Base-by-base conservation (phyloP, 805 yeast genomes). In the Saccharomycopsis javanensis region DNA sequence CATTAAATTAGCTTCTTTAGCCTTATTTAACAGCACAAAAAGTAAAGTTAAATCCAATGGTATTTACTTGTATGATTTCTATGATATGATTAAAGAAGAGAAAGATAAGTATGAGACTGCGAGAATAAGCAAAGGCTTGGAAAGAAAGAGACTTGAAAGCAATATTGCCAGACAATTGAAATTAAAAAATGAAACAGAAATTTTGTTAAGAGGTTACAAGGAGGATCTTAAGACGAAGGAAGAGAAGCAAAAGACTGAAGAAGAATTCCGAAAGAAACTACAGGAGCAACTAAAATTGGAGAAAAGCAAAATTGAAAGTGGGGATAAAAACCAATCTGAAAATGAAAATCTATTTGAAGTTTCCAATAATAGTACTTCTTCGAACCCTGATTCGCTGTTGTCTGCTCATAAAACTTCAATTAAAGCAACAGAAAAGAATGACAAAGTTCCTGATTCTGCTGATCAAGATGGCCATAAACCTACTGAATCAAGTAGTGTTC, bases 1-100 rank as follows among this genome's bases (percentile, higher is more conserved):
- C 69, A 76, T 91, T 64, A 86, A 81, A 64, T 72, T 91, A 35
- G 84, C 96, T 1, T 82, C 89, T 0, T 81, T 76, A 67, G 91
- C 94, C 1, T 73, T 86, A 55, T 71, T 79, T 54, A 91, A 89
- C 0, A 83, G 83, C 60, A 69, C 86, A 25, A 79, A 77, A 57
- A 79, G 88, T 0, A 73, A 82, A 50, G 5, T 42, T 23, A 68
- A 79, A 20, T 74, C 72, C 37, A 69, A 71, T 0, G 78, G 86
- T 77, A 70, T 80, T 2, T 76, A 74, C 50, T 61, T 75, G 51
- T 78, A 82, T 77, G 86, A 84, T 18, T 82, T 83, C 62, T 76
- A 79, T 61, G 75, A 75, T 5, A 66, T 81, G 70, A 60, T 71
- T 30, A 80, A 74, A 1, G 79, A 75, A 3, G 79, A 71, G 16